Conservation (phyloP, 768 basidiomycete species). For the Calocera cornea region DNA sequence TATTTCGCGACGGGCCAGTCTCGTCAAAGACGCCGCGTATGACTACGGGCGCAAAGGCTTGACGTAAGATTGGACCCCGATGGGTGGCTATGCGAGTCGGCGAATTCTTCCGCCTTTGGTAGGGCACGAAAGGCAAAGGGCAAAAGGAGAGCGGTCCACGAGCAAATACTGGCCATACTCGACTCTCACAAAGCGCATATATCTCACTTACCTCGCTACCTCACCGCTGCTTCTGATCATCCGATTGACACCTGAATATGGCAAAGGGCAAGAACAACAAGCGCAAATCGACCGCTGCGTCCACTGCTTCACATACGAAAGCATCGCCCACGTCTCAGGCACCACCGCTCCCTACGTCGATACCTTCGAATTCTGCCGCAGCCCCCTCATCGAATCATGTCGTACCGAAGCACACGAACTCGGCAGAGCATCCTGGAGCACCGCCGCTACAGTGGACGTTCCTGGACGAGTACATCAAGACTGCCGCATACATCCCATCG, state of each 20-base stretch:
- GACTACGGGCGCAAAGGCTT: neutral
- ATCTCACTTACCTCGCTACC: neutral
- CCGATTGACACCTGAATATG: neutral
- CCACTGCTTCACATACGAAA: neutral
- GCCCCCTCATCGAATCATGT: neutral
- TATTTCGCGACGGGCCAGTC: too few species aligned
- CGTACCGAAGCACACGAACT: neutral
- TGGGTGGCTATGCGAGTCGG: neutral
- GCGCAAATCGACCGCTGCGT: neutral
- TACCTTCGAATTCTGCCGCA: neutral
- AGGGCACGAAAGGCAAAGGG: neutral
- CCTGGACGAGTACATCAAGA: constrained; percentile 4
- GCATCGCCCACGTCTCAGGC: neutral
- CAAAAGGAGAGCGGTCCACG: neutral
- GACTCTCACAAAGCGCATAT: neutral
- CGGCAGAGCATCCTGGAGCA: neutral
- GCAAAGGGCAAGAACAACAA: neutral
- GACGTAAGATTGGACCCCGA: neutral
- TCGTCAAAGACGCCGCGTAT: neutral
- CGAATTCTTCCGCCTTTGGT: constrained; percentile 2
- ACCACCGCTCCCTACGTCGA: neutral
- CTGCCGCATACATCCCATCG: neutral
- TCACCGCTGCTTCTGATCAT: neutral
- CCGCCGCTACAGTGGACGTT: constrained; percentile 1
- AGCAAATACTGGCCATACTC: neutral